Base-by-base conservation (phyloP, 768 basidiomycete species). In the Termitomyces heimii region DNA sequence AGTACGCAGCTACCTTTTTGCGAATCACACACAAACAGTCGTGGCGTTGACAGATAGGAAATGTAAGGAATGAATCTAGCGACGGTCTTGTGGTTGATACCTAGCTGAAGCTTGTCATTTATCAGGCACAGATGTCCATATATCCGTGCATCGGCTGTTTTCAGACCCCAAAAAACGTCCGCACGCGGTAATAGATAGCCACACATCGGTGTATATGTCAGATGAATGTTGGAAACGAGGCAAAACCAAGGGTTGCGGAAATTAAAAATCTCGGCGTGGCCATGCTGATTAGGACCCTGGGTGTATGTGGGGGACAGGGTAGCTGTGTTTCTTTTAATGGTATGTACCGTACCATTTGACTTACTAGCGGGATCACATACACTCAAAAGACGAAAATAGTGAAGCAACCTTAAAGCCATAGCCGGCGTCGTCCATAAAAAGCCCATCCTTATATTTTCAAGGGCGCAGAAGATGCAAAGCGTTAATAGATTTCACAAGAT, bases 1-100 rank as follows among this genome's bases (percentile, higher is more conserved):
- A 51, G 48, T 54, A 59, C 3, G 46, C 37, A 28, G 48, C 56
- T 8, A 62, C 51, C 48, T 62, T 42, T 43, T 62, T 54, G 8
- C 55, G 54, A 14, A 57, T 35, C 10, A 59, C 46, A 13, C 42
- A 49, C 14, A 60, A 6, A 8, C 14, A 24, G 35, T 55, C 50
- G 31, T 58, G 57, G 1, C 54, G 54, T 10, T 53, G n/a, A n/a
- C n/a, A 55, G 44, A 55, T 42, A 5, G 60, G 58, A 18, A 45
- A 31, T 46, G 56, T 12, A 8, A 54, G 16, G 7, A 40, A 54
- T 10, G 47, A n/a, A 28, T 46, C 53, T 54, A 34, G 51, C 26
- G 16, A 57, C 16, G 29, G 57, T 45, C 12, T n/a, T 2, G 18
- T 51, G 55, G 31, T 52, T 34, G 47, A 57, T 39, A 31, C 47